Base-by-base conservation (phyloP, 1,139 yeast genomes). In the Suhomyces bribrorum region DNA sequence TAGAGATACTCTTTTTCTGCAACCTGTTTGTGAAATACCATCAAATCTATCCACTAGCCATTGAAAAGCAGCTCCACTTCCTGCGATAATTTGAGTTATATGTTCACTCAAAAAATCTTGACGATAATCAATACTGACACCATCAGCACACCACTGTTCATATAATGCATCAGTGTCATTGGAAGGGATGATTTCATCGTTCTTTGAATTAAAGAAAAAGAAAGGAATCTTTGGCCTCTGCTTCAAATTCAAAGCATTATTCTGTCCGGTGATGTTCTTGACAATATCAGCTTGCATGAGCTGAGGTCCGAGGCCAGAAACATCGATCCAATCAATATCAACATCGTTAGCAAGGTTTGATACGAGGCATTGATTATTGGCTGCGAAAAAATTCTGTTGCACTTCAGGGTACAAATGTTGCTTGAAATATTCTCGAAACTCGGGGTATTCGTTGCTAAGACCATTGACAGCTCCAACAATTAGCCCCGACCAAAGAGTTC, bases 131-230 rank as follows among this genome's bases (percentile, higher is more conserved):
- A 53, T 49, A 3, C 37, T 37, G 7, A 49, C 43, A 5, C 47
- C 55, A 38, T 41, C 43, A 2, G 31, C 43, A 31, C 58, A 53
- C 45, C 50, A 54, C 17, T 44, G 41, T 17, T 46, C 36, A 33
- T 46, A 52, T 8, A 40, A 46, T 14, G 42, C 23, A 11, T 43
- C 37, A 5, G 52, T 29, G 14, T 41, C 50, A 2, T 12, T 31
- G 14, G 45, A 46, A 5, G 59, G 57, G 9, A 53, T 48, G 18
- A 59, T 48, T 5, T 47, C 46, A 44, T 66, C 73, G 4, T 53
- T 36, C 16, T 45, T 33, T 1, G 68, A 68, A 37, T 66, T 72
- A 49, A 57, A 66, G 7, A 65, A 50, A 36, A 65, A 65, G 3
- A 67, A 34, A 1, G 72, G 73, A 8, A 64, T 53, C 26, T 59